phyloP scores from a whole-genome alignment of 306 rosid species.

The Senna siamea region DNA sequence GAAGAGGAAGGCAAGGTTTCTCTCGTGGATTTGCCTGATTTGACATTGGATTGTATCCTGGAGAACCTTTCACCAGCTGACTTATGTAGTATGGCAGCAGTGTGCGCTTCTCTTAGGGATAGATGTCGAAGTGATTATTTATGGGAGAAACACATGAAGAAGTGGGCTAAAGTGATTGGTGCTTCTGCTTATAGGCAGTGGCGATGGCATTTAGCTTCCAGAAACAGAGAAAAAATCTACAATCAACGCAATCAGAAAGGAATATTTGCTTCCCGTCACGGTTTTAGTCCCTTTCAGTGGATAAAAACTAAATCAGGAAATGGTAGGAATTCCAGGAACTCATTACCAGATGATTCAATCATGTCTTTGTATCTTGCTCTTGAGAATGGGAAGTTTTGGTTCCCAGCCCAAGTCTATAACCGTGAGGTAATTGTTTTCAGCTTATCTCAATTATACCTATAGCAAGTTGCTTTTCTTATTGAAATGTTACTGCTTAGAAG shows the following conservation, averaged over 20 bases:
- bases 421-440: conserved; percentile 71
- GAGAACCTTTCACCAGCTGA: conserved; percentile 77
- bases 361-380: conserved; percentile 82
- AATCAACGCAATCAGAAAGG: conserved; percentile 47
- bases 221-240: conserved; percentile 38
- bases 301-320: conserved; percentile 48
- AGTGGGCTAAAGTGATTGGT: conserved; percentile 78
- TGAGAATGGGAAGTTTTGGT: conserved; percentile 80
- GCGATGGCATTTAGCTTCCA: conserved; percentile 54
- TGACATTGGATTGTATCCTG: conserved; percentile 75
- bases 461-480: not conserved
- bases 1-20: conserved; percentile 49
- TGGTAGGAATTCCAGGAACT: conserved; percentile 31
- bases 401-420: conserved; percentile 96
- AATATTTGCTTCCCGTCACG: conserved; percentile 44
- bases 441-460: not conserved
- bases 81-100: conserved; percentile 63
- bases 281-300: conserved; percentile 47
- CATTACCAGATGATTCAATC: conserved; percentile 53
- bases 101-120: conserved; percentile 67
- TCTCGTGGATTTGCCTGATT: conserved; percentile 87
- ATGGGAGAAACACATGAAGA: conserved; percentile 78
- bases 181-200: conserved; percentile 68
- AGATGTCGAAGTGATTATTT: conserved; percentile 69
- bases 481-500: not conserved